phyloP scores from a whole-genome alignment of 2,329 filamentous ascomycete species.

The Penicillium sp. region DNA sequence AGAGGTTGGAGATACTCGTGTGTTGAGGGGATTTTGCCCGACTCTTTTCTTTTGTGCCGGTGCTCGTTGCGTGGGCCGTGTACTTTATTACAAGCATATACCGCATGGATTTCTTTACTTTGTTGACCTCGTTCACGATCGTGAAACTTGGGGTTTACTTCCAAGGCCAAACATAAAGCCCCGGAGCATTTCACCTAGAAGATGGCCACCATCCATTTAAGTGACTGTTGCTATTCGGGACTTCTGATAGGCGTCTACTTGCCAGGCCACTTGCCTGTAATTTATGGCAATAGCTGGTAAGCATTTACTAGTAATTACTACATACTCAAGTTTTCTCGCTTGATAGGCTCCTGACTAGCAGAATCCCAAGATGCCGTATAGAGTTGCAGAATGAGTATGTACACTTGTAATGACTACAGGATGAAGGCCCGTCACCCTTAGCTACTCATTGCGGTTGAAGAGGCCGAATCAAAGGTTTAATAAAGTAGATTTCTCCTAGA shows the following conservation, averaged over 20 bases:
- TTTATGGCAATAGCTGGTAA: background rate
- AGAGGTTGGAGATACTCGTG: background rate
- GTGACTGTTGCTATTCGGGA: background rate
- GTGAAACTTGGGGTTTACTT: background rate
- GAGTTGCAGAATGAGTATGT: too few species aligned
- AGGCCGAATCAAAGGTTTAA: background rate
- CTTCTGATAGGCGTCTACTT: background rate
- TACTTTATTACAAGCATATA: slow-evolving; percentile 38
- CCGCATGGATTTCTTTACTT: slow-evolving; percentile 30
- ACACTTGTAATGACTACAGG: too few species aligned
- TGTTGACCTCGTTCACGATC: background rate
- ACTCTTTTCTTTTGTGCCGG: slow-evolving; percentile 9
- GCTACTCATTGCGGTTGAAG: background rate
- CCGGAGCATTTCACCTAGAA: background rate
- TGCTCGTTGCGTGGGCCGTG: slow-evolving; percentile 22
- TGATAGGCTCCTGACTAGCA: background rate
- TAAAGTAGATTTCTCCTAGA: background rate
- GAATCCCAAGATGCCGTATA: too few species aligned
- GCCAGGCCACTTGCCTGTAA: too few species aligned
- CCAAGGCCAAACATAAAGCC: background rate
- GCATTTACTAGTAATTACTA: background rate
- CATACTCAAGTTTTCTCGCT: background rate
- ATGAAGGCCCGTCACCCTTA: background rate
- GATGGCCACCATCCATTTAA: background rate
- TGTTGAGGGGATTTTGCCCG: background rate